phyloP scores from a whole-genome alignment of 225 moss, liverwort and hornwort species.

The Pseudisothecium myosuroides region DNA sequence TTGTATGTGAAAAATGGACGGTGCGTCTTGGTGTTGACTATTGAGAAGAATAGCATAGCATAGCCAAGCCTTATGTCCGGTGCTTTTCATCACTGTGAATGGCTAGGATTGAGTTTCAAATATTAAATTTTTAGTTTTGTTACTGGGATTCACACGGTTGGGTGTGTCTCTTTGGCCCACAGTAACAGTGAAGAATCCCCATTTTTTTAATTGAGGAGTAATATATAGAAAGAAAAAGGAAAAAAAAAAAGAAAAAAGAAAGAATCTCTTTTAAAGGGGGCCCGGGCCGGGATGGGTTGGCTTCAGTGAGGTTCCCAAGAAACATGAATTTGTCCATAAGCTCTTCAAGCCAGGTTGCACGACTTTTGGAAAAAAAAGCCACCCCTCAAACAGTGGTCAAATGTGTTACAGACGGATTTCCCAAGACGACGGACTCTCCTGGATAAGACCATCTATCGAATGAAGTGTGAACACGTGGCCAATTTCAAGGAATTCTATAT shows the following conservation, averaged over 20 bases:
- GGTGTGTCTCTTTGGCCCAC: neutral
- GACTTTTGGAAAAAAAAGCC: neutral
- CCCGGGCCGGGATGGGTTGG: no score
- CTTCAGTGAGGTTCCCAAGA: neutral
- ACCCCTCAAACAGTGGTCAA: neutral
- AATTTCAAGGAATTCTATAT: no score
- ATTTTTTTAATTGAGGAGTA: neutral
- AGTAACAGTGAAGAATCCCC: neutral
- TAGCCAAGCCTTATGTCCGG: no score
- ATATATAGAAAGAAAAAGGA: neutral
- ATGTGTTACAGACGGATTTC: neutral
- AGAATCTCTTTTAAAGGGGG: no score
- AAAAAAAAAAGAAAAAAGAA: no score
- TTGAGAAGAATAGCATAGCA: neutral
- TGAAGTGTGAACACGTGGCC: neutral
- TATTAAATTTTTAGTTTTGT: neutral
- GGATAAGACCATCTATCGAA: neutral
- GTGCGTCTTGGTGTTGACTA: neutral
- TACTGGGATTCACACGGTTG: neutral
- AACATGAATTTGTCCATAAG: neutral
- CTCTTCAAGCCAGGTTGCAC: neutral
- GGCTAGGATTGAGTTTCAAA: neutral
- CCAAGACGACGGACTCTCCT: neutral
- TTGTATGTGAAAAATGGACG: neutral
- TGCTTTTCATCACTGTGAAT: neutral